Conservation (phyloP, 495 filamentous ascomycete species). For the Astrocystis sublimbata region DNA sequence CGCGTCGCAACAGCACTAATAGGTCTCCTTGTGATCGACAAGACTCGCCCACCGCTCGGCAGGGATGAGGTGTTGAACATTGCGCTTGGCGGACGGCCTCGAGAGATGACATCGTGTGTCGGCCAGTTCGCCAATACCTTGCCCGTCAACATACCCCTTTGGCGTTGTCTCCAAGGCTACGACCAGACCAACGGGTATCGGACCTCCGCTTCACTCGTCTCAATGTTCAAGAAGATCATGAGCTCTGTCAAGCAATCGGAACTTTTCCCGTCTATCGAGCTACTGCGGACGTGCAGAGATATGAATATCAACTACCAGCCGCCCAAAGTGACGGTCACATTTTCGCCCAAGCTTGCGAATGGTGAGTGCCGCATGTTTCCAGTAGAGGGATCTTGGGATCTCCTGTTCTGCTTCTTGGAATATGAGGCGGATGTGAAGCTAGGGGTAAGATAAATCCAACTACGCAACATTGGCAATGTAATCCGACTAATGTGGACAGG, state of each 20-base stretch:
- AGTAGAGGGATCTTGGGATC: neutral
- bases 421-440: neutral
- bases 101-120: neutral
- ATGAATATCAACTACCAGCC: neutral
- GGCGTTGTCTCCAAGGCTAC: neutral
- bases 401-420: neutral
- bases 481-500: neutral
- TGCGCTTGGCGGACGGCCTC: neutral
- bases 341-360: neutral
- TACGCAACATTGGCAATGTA: neutral
- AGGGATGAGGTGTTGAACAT: neutral
- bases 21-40: neutral
- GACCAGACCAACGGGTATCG: neutral
- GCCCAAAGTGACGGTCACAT: neutral
- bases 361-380: neutral
- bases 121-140: neutral
- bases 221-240: neutral
- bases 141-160: neutral
- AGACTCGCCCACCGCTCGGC: neutral
- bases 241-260: neutral
- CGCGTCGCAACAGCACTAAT: neutral
- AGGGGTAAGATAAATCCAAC: neutral
- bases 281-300: neutral
- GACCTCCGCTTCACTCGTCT: neutral
- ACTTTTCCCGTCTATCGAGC: neutral